Evolutionary conservation across 2,329 filamentous ascomycete genomes (phyloP).

Genomic region (Fusarium sp.): DNA sequence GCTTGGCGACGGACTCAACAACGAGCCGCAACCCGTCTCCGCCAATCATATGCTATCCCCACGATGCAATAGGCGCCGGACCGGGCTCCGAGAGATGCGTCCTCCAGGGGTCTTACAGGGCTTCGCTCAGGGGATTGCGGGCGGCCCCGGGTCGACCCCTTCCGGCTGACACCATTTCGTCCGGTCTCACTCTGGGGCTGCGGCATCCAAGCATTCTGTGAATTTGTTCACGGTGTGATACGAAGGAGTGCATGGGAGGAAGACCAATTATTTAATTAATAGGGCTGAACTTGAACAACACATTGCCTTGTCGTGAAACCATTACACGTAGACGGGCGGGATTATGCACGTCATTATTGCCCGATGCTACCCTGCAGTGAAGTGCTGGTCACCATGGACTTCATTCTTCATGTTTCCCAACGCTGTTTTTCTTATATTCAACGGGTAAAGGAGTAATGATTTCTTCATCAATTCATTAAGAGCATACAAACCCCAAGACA

Average conservation of each 20-base stretch:
- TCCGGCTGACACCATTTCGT: slow-evolving; percentile 11
- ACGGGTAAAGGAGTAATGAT: not conserved
- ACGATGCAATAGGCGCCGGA: slow-evolving; percentile 3
- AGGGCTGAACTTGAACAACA: not conserved
- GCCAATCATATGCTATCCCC: slow-evolving; percentile 10
- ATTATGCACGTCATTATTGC: not conserved
- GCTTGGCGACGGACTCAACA: slow-evolving; percentile 30
- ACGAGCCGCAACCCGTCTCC: slow-evolving; percentile 14
- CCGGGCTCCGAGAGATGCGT: slow-evolving; percentile 15
- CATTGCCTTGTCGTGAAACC: not conserved
- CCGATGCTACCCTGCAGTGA: not conserved
- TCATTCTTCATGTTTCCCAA: not conserved
- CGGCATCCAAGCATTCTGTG: not conserved
- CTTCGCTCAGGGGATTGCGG: slow-evolving; percentile 12
- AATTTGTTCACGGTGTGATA: slow-evolving; percentile 7
- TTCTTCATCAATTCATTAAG: not conserved
- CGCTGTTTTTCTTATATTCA: not conserved
- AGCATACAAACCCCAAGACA: not conserved
- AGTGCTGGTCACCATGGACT: not conserved
- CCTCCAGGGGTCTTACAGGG: slow-evolving; percentile 22
- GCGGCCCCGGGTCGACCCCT: not conserved
- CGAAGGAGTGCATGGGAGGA: not conserved
- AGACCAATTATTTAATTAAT: not conserved
- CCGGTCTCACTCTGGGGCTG: slow-evolving; percentile 3
- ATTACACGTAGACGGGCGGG: not conserved